Conservation (phyloP, 2,329 filamentous ascomycete species). For the Penicillium sp. region DNA sequence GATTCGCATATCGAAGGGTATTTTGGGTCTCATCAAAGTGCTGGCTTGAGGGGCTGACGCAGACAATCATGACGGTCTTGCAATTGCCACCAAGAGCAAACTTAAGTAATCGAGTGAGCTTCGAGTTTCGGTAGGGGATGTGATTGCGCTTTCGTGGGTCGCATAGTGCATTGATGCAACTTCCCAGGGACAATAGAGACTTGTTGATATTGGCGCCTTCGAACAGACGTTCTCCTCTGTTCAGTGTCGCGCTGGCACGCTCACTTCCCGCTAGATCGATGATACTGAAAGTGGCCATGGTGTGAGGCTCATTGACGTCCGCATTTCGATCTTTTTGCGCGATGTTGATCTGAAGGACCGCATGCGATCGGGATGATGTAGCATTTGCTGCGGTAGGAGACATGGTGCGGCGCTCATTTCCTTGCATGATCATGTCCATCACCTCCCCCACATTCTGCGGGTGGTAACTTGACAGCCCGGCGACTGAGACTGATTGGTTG, state of each 20-base stretch:
- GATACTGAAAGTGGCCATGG: slow-evolving; percentile 96
- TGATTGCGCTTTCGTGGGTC: slow-evolving; percentile 89
- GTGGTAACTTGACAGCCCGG: slow-evolving; percentile 85
- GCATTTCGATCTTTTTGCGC: slow-evolving; percentile 93
- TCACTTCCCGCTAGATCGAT: slow-evolving; percentile 97
- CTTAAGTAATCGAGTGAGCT: slow-evolving; percentile 90
- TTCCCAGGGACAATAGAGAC: slow-evolving; percentile 86
- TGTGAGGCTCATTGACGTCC: slow-evolving; percentile 88
- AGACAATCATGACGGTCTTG: slow-evolving; percentile 99
- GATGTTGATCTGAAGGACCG: slow-evolving; percentile 94
- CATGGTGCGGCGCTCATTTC: slow-evolving; percentile 92
- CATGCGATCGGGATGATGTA: slow-evolving; percentile 94
- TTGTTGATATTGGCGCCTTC: slow-evolving; percentile 99
- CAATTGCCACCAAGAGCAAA: slow-evolving; percentile 98
- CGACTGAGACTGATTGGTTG: slow-evolving; percentile 87
- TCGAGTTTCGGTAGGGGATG: slow-evolving; percentile 96
- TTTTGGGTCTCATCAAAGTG: slow-evolving; percentile 99
- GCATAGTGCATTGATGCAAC: slow-evolving; percentile 97
- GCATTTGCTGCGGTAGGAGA: slow-evolving; percentile 97
- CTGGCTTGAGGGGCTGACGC: slow-evolving; percentile 90
- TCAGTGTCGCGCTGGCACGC: slow-evolving; percentile 93
- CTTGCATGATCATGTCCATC: slow-evolving; percentile 98
- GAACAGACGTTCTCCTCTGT: slow-evolving; percentile 82
- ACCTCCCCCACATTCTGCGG: slow-evolving; percentile 91
- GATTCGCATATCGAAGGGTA: slow-evolving; percentile 92